Base-by-base conservation (phyloP, 148 eudicot species). In the Heliosperma pusillum region DNA sequence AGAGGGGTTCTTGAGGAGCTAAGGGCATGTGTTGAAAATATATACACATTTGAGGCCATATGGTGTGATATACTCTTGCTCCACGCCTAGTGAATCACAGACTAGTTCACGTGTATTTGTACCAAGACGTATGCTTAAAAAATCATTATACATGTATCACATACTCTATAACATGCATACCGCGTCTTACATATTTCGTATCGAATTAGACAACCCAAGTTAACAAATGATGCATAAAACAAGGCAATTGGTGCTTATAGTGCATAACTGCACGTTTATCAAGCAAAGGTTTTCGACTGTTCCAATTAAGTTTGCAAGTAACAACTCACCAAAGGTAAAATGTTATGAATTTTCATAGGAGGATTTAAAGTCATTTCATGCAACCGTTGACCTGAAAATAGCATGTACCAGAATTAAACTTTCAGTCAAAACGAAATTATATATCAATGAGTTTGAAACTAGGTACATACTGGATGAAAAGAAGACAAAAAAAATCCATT, bases 351-450 rank as follows among this genome's bases (percentile, higher is more conserved):
- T 79, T 83, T 72, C 57, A 78, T 61, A 26, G 97, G 93, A 80
- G 93, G 92, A 77, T 89, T 87, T 76, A 95, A 71, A 29, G 81
- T 82, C 96, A 95, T 88, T 79, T 90, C 94, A 90, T 92, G 97
- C 76, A 95, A 79, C 73, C 97, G 82, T 79, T 95, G 99, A 86
- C 97, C 97, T 95, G 76, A 69, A 83, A 59, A 55, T 68, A 29
- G 72, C 40, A 36, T 25, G 57, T 36, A 44, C 11, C 13, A 57
- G 71, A 25, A 30, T 42, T n/a, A 20, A 64, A 16, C 63, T 30
- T 24, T 36, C n/a, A 47, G 24, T 30, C 40, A 15, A 4, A 15
- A 56, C 64, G 10, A 56, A 53, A 19, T 69, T 63, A 20, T 50
- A 66, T 57, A n/a, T 17, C 27, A 24, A 60, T 10, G 19, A 50